Evolutionary conservation across 352 stramenopile species (phyloP), one percentile per base, ranked within the genome.

Genomic region (Phytophthora sansomeana): DNA sequence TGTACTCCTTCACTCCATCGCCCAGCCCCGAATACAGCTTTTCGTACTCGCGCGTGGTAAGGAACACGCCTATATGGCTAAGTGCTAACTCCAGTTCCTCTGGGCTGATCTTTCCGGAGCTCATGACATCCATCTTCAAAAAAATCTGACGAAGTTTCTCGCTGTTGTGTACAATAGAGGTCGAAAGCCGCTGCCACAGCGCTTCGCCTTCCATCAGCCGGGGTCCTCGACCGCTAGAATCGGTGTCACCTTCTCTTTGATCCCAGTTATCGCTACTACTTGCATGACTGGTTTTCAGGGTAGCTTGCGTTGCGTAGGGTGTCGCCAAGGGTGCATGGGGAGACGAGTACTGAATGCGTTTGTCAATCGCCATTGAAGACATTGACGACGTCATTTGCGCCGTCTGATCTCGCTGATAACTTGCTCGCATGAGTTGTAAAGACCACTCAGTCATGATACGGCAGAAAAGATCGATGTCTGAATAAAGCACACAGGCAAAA

Each of bases 391-490:
- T 43, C 30, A 78, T 44, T 13, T 69, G 53, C 6, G 58, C 44
- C 5, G 49, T 53, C 11, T 41, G 38, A 24, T 72, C 57, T 21
- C 75, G 71, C 38, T 74, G 62, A 32, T 84, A 83, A 42, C 75
- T 79, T 16, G 58, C 46, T 38, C 78, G 68, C 60, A 93, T 82
- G 36, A 90, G 66, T 39, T 83, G 77, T 19, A 90, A 61, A 14
- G 80, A 90, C 85, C 85, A 93, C 47, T 92, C 81, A 17, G 69
- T 87, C 81, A 93, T 91, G 66, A 92, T 92, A 17, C 81, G 80
- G 39, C 85, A 93, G 58, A 93, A 93, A 30, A 90, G 67, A 50
- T 91, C 85, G 14, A 93, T 91, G 26, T 92, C 83, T 88, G 44
- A 50, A 9, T 35, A 26, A 53, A 32, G 39, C 16, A 51, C 9